Base-by-base conservation (phyloP, 192 early-diverging fungal genomes). In the Backusella tuberculispora region DNA sequence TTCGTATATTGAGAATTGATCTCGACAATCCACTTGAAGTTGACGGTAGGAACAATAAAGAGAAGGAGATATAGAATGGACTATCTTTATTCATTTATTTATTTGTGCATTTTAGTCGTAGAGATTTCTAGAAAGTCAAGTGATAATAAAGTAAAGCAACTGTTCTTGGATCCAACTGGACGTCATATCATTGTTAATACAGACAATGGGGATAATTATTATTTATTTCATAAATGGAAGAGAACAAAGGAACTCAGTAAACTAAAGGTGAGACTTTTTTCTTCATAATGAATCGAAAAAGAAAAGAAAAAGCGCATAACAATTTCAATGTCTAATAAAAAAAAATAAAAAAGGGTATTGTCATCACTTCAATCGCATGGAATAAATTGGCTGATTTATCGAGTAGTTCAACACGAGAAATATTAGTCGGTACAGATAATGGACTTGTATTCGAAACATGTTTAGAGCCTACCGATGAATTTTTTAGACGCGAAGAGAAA, bases 401-500 rank as follows among this genome's bases (percentile, higher is more conserved):
- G 0, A 87, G 86, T 56, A 79, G 84, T 6, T 91, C 92, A 2
- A 97, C 97, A 3, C 89, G 89, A 45, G 86, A 91, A 10, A 92
- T 97, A 60, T 83, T 98, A 68, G 79, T 98, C 45, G 97, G 94
- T 38, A 91, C 91, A 8, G 87, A 91, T 48, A 90, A 93, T 42
- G 97, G 97, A 21, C 85, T 89, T 63, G 88, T 98, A 45, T 96
- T 90, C 80, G 97, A 98, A 81, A 91, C 93, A n/a, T 94, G 95
- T 71, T 81, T 98, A 17, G 89, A 92, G 72, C 92, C 96, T 1
- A 90, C 89, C 0, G 92, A 93, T 63, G 95, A 97, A 26, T 88
- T 88, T 45, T 95, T 96, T 82, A 88, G 89, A 76, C 88, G 90
- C 66, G 95, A 96, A 83, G 93, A 95, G 72, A 85, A 90, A 40